Base-by-base conservation (phyloP, 1,284 basidiomycete genomes). In the Cryptococcus deneoformans region DNA sequence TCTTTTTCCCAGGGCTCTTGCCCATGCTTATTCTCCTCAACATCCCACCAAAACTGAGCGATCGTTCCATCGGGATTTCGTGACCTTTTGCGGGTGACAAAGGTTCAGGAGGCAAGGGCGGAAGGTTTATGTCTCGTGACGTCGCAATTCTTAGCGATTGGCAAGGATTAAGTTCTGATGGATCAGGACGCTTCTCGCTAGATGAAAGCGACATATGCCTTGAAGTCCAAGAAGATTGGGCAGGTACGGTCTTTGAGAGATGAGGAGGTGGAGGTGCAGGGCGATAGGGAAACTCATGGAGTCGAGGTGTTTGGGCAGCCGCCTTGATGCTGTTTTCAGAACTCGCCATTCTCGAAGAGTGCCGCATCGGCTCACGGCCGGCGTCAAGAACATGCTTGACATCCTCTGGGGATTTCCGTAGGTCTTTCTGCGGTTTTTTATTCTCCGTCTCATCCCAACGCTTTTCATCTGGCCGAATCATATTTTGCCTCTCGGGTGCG, bases 211-310 rank as follows among this genome's bases (percentile, higher is more conserved):
- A 44, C 39, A 29, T 42, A 20, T 49, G 49, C 12, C 50, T 50
- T 12, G 52, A 52, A 4, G 52, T 56, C 2, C 43, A 38, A 29
- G 42, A 42, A 14, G 49, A 42, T 9, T 40, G 44, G 42, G 16
- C 35, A n/a, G 38, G 35, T 29, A 44, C 35, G 14, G n/a, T 57
- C 6, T 50, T 39, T 4, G 46, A 38, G 20, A 57, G 44, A 48
- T 53, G 59, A n/a, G 14, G 55, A 5, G 51, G 55, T 10, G 44
- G 47, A 43, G 59, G 59, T 11, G 59, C 59, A 8, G 59, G 48
- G 42, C 55, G 50, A 40, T 40, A 43, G 12, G 40, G 45, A 10
- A 7, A 46, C 10, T 46, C 29, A 12, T 29, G 20, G 5, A 29
- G 29, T 29, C 29, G 29, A 3, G 29, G 5, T 29, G 29, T 29